Base-by-base conservation (phyloP, 306 rosid species). In the Sphenostylis stenocarpa region DNA sequence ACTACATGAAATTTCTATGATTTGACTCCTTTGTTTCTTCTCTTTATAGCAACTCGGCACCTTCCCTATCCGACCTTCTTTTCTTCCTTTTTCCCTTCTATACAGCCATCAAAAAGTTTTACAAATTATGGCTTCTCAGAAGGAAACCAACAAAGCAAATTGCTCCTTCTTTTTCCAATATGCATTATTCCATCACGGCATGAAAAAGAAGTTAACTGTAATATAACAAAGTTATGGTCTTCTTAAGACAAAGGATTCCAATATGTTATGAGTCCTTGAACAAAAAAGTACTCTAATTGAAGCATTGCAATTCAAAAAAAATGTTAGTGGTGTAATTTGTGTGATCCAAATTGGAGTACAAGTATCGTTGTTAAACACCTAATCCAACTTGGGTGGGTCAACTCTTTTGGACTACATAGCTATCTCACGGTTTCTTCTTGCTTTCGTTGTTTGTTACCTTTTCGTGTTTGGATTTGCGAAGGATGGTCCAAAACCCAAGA, bases 1-100 rank as follows among this genome's bases (percentile, higher is more conserved):
- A 72, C 70, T 72, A 72, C 60, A 38, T 81, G 85, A 85, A 85
- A 82, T 85, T 85, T 85, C 85, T 73, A 36, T 28, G 58, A 68
- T 49, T 31, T 47, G 51, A 81, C 77, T 56, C 41, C 29, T 67
- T 67, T 67, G 68, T 53, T 72, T 20, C 28, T 77, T 80, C 75
- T 72, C 75, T 77, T 60, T 51, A 57, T 36, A 67, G 5, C 19
- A 81, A 26, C 61, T 73, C 67, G 70, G 78, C 81, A 77, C 19
- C 83, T 85, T 85, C 83, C 83, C 65, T 15, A 2, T 83, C 83
- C 70, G 7, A 2, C 5, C 61, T 26, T 28, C 76, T 73, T 48
- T 65, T 67, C 7, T 38, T 2, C 13, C 41, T n/a, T n/a, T 15
- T 2, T 11, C 28, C 45, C 63, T 29, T n/a, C n/a, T 45, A 7